phyloP scores from a whole-genome alignment of 2,329 filamentous ascomycete genomes.

The Rutstroemia sp. region DNA sequence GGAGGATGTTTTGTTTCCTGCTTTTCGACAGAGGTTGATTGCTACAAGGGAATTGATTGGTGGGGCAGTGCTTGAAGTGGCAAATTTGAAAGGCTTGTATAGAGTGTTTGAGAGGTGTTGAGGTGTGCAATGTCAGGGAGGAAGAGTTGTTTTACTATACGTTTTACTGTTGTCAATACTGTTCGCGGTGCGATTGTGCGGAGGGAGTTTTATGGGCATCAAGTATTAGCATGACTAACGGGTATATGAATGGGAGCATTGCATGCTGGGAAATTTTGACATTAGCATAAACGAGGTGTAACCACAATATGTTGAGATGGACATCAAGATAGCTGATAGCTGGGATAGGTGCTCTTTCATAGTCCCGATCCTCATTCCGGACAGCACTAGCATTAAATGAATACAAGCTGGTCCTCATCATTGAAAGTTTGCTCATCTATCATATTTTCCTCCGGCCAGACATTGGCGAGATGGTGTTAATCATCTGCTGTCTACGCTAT shows the following conservation, averaged over 20 bases:
- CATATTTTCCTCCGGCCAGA: constrained; percentile 20
- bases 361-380: too few species aligned
- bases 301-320: too few species aligned
- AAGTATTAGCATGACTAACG: too few species aligned
- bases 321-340: too few species aligned
- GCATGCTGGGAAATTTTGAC: too few species aligned
- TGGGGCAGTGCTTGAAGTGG: constrained; percentile 72
- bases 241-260: too few species aligned
- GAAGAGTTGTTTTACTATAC: background rate
- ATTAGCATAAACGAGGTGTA: too few species aligned
- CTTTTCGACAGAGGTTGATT: constrained; percentile 74
- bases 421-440: constrained; percentile 20
- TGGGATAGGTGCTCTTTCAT: too few species aligned
- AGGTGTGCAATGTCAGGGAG: constrained; percentile 18
- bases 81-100: constrained; percentile 87
- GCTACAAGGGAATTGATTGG: constrained; percentile 72
- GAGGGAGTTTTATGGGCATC: too few species aligned
- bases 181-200: background rate
- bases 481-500: constrained; percentile 19
- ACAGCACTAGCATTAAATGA: too few species aligned
- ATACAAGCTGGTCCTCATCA: background rate
- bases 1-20: constrained; percentile 84
- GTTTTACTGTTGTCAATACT: background rate
- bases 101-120: constrained; percentile 91
- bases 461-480: constrained; percentile 9